Percentiles rank a stretch among this genome's conserved stretches.
Conservation (phyloP, 805 yeast genomes). For the Starmerella floris region DNA sequence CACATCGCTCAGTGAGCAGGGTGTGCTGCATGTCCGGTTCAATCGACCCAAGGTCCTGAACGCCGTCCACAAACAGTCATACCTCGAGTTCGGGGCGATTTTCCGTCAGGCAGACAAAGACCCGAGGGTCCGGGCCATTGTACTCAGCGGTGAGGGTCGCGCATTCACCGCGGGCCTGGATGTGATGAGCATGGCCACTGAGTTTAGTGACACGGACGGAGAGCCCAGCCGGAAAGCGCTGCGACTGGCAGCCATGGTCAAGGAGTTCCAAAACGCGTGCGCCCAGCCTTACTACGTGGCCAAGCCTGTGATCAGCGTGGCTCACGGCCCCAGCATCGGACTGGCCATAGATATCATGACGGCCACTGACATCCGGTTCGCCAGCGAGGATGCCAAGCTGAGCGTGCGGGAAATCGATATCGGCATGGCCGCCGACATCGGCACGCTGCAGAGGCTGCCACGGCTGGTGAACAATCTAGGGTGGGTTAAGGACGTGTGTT, state of each 20-base stretch:
- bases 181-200: constrained; percentile 27
- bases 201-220: constrained; percentile 14
- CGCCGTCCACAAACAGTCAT: constrained; percentile 41
- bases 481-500: constrained; percentile 44
- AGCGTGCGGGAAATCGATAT: constrained; percentile 58
- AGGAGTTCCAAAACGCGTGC: constrained; percentile 47
- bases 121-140: constrained; percentile 38
- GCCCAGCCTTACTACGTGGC: constrained; percentile 22
- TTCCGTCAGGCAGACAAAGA: constrained; percentile 35
- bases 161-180: constrained; percentile 56
- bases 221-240: constrained; percentile 25
- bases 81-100: constrained; percentile 43
- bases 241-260: constrained; percentile 31
- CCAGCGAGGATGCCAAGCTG: constrained; percentile 39
- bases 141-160: constrained; percentile 45
- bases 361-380: constrained; percentile 45
- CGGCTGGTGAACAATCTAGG: constrained; percentile 41
- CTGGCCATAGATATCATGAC: constrained; percentile 55
- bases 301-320: constrained; percentile 48
- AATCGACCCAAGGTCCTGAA: constrained; percentile 49
- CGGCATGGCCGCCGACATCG: constrained; percentile 70
- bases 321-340: constrained; percentile 55
- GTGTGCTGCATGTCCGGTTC: constrained; percentile 44
- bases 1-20: constrained; percentile 36
- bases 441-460: constrained; percentile 58